Evolutionary conservation across 371 early-diverging fungal species (phyloP).

Genomic region (Catenaria anguillulae): DNA sequence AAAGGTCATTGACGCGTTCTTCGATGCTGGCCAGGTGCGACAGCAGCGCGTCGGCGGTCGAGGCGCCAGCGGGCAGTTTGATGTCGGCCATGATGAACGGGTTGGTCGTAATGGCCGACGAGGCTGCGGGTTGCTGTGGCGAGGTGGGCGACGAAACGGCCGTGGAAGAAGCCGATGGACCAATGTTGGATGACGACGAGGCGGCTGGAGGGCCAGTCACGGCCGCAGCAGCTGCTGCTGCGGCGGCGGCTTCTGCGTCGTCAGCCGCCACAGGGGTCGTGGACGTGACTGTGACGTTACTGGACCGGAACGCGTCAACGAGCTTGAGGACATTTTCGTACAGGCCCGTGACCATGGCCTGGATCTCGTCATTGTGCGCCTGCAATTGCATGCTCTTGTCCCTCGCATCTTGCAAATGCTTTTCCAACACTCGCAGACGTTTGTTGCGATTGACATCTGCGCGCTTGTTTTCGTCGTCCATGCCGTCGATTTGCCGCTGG

Average conservation of each 20-base stretch:
- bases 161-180: too few relatives aligned
- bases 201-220: not conserved
- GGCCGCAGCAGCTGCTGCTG: too few relatives aligned
- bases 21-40: not conserved
- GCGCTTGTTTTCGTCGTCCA: not conserved
- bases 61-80: not conserved
- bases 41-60: not conserved
- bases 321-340: not conserved
- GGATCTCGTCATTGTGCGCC: not conserved
- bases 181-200: too few relatives aligned
- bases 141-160: not conserved
- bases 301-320: not conserved
- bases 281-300: not conserved
- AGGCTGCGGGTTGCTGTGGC: not conserved
- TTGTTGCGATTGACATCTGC: slow-evolving; percentile 1
- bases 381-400: not conserved
- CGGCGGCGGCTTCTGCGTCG: not conserved
- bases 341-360: not conserved
- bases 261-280: not conserved
- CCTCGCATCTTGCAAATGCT: not conserved
- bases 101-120: not conserved
- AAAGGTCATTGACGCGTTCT: not conserved
- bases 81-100: not conserved
- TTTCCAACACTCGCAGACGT: not conserved
- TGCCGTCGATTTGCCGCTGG: not conserved